These are phyloP conservation scores for Gyromitra esculenta DNA, from an alignment of 2,329 filamentous ascomycete species.

Conservation along the genomic window DNA sequence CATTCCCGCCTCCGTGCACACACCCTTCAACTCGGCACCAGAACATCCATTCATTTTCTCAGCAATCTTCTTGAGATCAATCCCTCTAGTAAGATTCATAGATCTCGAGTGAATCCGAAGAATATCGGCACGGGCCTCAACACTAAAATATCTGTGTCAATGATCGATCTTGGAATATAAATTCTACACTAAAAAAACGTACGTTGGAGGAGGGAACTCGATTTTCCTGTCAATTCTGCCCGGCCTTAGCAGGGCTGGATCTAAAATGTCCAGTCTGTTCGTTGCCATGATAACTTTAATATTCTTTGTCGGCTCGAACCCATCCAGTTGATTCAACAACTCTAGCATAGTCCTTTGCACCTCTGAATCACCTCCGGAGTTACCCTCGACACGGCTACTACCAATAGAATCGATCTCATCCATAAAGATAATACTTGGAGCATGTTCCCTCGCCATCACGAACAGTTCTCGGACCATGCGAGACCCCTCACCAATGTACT, in stretches of 20 bases:
- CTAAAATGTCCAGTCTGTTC: conserved; percentile 95
- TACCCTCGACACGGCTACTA: conserved; percentile 94
- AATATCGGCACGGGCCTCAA: conserved; percentile 97
- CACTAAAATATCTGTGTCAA: conserved; percentile 60
- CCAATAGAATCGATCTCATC: conserved; percentile 99
- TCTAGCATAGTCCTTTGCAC: conserved; percentile 99
- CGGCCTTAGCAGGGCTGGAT: conserved; percentile 92
- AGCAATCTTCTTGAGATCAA: conserved; percentile 97
- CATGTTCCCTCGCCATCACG: conserved; percentile 98
- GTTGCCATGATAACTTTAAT: conserved; percentile 99
- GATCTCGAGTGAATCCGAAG: conserved; percentile 95
- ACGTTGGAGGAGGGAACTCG: conserved; percentile 94
- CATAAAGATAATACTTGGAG: conserved; percentile 99
- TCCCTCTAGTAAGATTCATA: conserved; percentile 98
- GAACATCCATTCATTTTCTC: conserved; percentile 99
- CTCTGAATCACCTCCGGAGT: conserved; percentile 93
- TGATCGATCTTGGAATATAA: conserved; percentile 35
- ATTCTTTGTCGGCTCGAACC: conserved; percentile 99
- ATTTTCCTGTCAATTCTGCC: conserved; percentile 98
- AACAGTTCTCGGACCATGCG: conserved; percentile 99
- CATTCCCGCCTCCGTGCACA: conserved; percentile 99
- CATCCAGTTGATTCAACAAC: conserved; percentile 96
- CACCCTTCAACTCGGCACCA: conserved; percentile 96
- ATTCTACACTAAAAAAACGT: conserved; percentile 56
- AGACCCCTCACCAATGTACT: conserved; percentile 98